Evolutionary conservation across 148 eudicot species (phyloP).

Genomic region (Simmondsia chinensis): DNA sequence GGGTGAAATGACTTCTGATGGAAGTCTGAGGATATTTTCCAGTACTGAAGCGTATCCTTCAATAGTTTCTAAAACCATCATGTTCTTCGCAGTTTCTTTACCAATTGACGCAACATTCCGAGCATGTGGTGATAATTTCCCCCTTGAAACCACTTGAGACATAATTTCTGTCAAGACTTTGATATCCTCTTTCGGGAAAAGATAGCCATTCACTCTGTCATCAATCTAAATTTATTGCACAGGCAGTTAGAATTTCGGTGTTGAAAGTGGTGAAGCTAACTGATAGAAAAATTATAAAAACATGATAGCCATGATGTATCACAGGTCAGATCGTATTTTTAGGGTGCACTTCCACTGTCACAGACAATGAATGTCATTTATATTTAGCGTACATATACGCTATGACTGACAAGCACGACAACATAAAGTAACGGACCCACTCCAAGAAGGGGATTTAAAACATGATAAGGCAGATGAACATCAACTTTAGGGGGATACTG

Average conservation of each 20-base stretch:
- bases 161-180: slow-evolving; percentile 36
- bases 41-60: slow-evolving; percentile 68
- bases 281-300: too few relatives aligned
- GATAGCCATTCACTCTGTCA: slow-evolving; percentile 81
- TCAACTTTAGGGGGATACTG: too few relatives aligned
- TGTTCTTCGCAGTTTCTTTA: slow-evolving; percentile 47
- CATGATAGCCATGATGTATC: too few relatives aligned
- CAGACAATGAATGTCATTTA: too few relatives aligned
- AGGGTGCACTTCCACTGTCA: too few relatives aligned
- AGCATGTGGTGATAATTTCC: slow-evolving; percentile 56
- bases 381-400: too few relatives aligned
- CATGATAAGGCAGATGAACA: too few relatives aligned
- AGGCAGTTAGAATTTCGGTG: slow-evolving; percentile 23
- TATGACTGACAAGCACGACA: too few relatives aligned
- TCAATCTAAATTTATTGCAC: slow-evolving; percentile 45
- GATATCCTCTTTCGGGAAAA: slow-evolving; percentile 68
- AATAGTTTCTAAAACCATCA: slow-evolving; percentile 59
- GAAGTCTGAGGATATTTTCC: slow-evolving; percentile 50
- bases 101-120: slow-evolving; percentile 61
- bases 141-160: slow-evolving; percentile 41
- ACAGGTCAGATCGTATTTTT: too few relatives aligned
- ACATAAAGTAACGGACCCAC: too few relatives aligned
- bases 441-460: too few relatives aligned
- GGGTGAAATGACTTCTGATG: slow-evolving; percentile 71
- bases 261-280: too few relatives aligned